Base-by-base conservation (phyloP, 2,329 filamentous ascomycete species). In the Trichoderma endophyticum region DNA sequence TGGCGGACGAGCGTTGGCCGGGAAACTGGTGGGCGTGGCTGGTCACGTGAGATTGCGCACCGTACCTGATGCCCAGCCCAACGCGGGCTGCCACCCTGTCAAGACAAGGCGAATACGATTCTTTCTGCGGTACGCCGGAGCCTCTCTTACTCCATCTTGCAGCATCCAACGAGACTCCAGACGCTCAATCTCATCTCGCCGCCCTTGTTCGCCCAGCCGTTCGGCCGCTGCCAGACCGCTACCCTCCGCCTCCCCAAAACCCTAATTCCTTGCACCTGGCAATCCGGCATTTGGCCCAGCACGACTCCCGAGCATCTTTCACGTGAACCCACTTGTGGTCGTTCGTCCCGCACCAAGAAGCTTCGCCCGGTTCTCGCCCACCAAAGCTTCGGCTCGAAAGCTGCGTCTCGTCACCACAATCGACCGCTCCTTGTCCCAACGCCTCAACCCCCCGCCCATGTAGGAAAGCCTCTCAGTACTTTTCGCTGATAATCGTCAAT, bases 391-490 rank as follows among this genome's bases (percentile, higher is more conserved):
- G 56, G 39, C 64, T 69, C 64, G 48, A 28, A 48, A 70, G 71
- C 48, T 66, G 39, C 48, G 43, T 57, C 43, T 43, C 24, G 18
- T 39, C 71, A 34, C 65, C 60, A 39, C 72, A 61, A 64, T 65
- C 34, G 4, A 51, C 43, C 43, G 43, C 39, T 43, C 15, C 15
- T 43, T n/a, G 39, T 43, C 7, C 15, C 39, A 43, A 43, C 39
- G 39, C 65, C 34, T 36, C 66, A 18, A 34, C 60, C 18, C 75
- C 77, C 74, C 80, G 81, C 82, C 74, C 80, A 82, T 82, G 81
- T 82, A 82, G 81, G 74, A 78, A 76, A 71, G 72, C 74, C 75
- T 73, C 74, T 74, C 75, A 74, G 69, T 72, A 71, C 73, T 74
- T 71, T 73, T 75, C 75, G 76, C 75, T 73, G 74, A 76, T 78